phyloP scores from a whole-genome alignment of 768 basidiomycete genomes.

The Macrocybe gigantea region DNA sequence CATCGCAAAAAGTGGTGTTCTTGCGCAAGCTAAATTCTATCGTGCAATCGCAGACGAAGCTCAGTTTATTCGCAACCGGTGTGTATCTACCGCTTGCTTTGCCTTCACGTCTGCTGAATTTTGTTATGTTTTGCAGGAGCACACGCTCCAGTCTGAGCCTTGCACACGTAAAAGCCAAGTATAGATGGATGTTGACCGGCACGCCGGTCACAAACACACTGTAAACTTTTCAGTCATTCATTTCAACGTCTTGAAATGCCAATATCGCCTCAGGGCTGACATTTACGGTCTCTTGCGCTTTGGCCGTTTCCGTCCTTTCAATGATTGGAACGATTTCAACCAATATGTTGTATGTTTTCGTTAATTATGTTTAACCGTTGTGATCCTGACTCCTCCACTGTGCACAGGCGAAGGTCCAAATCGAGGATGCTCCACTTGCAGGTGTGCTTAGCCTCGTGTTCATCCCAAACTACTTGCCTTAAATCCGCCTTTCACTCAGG shows the following conservation, averaged over 20 bases:
- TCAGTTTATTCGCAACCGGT: conserved; percentile 70
- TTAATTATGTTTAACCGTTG: not conserved
- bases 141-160: conserved; percentile 56
- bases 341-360: conserved; percentile 39
- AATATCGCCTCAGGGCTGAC: conserved; percentile 42
- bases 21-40: conserved; percentile 59
- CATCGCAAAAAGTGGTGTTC: conserved; percentile 38
- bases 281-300: conserved; percentile 69
- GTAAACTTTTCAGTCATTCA: conserved; percentile 24
- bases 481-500: conserved; percentile 20
- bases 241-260: not conserved
- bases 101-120: not conserved
- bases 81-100: conserved; percentile 1
- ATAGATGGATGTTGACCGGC: conserved; percentile 77
- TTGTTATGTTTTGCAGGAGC: conserved; percentile 22
- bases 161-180: conserved; percentile 54
- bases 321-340: conserved; percentile 68
- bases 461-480: no score
- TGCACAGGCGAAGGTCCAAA: conserved; percentile 45
- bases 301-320: conserved; percentile 63
- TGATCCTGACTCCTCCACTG: not conserved
- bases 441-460: conserved; percentile 20
- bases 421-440: conserved; percentile 54
- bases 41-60: conserved; percentile 77
- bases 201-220: conserved; percentile 70